Percentiles rank a stretch among this genome's conserved stretches.
Evolutionary conservation across 306 rosid genomes (phyloP).

Genomic region (Abrus pulchellus): DNA sequence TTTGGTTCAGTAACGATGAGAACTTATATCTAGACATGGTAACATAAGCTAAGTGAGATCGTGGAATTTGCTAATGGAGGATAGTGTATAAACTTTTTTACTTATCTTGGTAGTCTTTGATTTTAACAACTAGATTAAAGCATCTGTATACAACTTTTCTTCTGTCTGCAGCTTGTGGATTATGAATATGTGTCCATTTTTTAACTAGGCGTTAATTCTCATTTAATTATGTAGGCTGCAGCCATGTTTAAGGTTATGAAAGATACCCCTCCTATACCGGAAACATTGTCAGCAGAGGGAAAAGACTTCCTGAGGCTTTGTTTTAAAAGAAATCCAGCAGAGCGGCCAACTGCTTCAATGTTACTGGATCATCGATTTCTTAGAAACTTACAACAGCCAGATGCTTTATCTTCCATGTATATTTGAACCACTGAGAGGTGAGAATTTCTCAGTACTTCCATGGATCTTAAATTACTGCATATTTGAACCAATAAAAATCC

Average conservation of each 20-base stretch:
- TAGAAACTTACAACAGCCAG: slow-evolving; percentile 62
- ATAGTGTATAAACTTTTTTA: not conserved
- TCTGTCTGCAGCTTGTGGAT: slow-evolving; percentile 31
- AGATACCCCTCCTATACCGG: slow-evolving; percentile 90
- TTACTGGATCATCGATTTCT: slow-evolving; percentile 86
- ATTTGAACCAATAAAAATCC: slow-evolving; percentile 32
- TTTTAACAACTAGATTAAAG: slow-evolving; percentile 22
- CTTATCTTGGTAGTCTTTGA: slow-evolving; percentile 12
- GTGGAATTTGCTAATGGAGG: slow-evolving; percentile 18
- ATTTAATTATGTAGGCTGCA: slow-evolving; percentile 77
- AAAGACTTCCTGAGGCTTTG: slow-evolving; percentile 88
- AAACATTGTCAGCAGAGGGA: slow-evolving; percentile 79
- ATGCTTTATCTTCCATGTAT: slow-evolving; percentile 56
- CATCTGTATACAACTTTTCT: slow-evolving; percentile 20
- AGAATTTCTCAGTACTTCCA: slow-evolving; percentile 38
- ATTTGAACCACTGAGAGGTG: slow-evolving; percentile 53
- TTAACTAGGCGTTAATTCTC: slow-evolving; percentile 45
- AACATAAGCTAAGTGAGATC: slow-evolving; percentile 7
- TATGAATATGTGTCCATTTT: slow-evolving; percentile 18
- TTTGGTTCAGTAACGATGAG: slow-evolving; percentile 6
- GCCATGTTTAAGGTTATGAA: slow-evolving; percentile 96
- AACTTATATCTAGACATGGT: slow-evolving; percentile 22
- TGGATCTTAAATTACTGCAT: not conserved
- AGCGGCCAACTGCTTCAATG: slow-evolving; percentile 74
- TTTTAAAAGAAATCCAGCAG: slow-evolving; percentile 95